Evolutionary conservation across 495 filamentous ascomycete genomes (phyloP).

Genomic region (Peziza echinospora): DNA sequence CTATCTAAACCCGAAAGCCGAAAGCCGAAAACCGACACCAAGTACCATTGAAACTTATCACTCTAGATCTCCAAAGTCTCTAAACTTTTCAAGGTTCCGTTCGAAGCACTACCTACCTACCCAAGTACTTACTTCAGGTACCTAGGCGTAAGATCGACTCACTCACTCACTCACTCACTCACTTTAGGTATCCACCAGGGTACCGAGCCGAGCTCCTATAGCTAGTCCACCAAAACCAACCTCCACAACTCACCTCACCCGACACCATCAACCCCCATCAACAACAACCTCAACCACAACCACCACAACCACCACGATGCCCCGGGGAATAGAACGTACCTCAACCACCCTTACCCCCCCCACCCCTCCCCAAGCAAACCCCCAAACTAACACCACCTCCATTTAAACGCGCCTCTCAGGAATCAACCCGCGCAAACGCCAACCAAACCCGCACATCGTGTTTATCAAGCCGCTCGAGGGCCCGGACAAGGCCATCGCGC

Average conservation of each 20-base stretch:
- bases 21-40: no score
- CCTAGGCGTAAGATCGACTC: no score
- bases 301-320: no score
- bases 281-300: no score
- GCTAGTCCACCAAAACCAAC: no score
- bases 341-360: not conserved
- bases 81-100: no score
- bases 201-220: not conserved
- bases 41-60: no score
- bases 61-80: no score
- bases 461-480: constrained; percentile 58
- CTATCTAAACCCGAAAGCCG: no score
- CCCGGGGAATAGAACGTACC: constrained; percentile 38
- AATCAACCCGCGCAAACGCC: constrained; percentile 40
- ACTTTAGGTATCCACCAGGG: not conserved
- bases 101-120: no score
- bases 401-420: constrained; percentile 6
- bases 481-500: constrained; percentile 32
- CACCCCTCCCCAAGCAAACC: not conserved
- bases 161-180: not conserved
- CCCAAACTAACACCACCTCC: not conserved
- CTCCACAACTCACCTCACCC: not conserved
- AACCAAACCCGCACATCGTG: constrained; percentile 45
- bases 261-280: not conserved
- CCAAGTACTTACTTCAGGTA: no score